Evolutionary conservation across 805 yeast genomes (phyloP).

Genomic region (Grigorovia humatica): DNA sequence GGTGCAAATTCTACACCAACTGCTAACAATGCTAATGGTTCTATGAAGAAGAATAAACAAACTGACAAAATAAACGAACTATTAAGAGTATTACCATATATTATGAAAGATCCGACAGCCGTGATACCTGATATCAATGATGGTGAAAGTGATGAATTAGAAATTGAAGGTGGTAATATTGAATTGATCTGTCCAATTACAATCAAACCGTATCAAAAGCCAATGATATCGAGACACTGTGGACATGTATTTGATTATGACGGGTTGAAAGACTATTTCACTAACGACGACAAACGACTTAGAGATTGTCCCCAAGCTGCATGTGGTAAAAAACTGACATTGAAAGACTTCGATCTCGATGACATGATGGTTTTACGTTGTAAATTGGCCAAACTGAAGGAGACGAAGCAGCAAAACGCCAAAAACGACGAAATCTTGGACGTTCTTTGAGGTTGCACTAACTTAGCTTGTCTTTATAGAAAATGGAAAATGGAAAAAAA

Average conservation of each 20-base stretch:
- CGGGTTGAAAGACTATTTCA: conserved; percentile 32
- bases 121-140: conserved; percentile 40
- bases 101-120: conserved; percentile 48
- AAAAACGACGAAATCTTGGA: conserved; percentile 4
- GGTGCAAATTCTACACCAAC: background rate
- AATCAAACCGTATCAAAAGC: conserved; percentile 38
- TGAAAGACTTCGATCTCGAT: conserved; percentile 36
- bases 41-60: background rate
- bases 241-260: conserved; percentile 50
- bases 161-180: conserved; percentile 61
- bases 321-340: conserved; percentile 33
- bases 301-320: conserved; percentile 52
- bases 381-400: conserved; percentile 19
- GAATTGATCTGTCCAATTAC: conserved; percentile 62
- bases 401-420: background rate
- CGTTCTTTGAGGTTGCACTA: background rate
- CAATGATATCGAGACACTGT: conserved; percentile 48
- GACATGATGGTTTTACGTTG: conserved; percentile 47
- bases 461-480: too few relatives aligned
- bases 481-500: too few relatives aligned
- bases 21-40: background rate
- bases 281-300: conserved; percentile 1
- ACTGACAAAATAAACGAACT: background rate
- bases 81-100: conserved; percentile 21
- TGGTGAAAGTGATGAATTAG: conserved; percentile 40